Evolutionary conservation across 2,329 filamentous ascomycete genomes (phyloP).

Genomic region (Fusarium incarnatum): DNA sequence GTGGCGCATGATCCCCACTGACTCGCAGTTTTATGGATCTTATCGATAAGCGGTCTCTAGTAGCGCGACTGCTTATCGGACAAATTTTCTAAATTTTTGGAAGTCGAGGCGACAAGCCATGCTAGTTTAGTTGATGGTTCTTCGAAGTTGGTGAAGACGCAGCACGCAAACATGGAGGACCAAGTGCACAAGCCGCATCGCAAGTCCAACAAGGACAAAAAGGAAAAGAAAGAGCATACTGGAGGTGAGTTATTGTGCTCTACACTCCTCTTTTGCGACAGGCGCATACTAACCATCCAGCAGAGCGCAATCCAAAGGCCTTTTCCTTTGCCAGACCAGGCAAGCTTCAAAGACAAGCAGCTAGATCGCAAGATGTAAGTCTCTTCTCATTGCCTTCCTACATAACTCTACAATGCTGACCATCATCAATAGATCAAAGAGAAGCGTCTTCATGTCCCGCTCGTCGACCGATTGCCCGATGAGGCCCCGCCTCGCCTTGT

Average conservation of each 20-base stretch:
- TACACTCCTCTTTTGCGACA: neutral
- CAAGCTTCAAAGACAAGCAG: constrained; percentile 79
- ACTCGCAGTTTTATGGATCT: neutral
- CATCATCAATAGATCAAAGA: constrained; percentile 78
- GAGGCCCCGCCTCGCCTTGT: constrained; percentile 95
- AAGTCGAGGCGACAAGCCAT: constrained; percentile 24
- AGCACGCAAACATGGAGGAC: constrained; percentile 74
- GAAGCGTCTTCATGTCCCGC: constrained; percentile 93
- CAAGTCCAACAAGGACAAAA: constrained; percentile 91
- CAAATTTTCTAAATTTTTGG: constrained; percentile 48
- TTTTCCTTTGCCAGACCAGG: constrained; percentile 88
- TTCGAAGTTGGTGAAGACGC: constrained; percentile 40
- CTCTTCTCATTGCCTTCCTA: neutral
- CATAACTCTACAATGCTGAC: constrained; percentile 39
- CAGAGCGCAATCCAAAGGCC: constrained; percentile 87
- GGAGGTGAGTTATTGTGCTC: constrained; percentile 10
- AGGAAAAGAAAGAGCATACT: constrained; percentile 65
- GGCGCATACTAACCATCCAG: constrained; percentile 39
- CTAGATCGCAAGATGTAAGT: constrained; percentile 76
- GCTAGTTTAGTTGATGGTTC: constrained; percentile 36
- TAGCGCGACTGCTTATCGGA: constrained; percentile 29
- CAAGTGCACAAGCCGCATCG: constrained; percentile 89
- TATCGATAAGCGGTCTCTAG: constrained; percentile 37
- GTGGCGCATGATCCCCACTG: neutral
- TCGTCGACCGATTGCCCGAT: constrained; percentile 94